These are phyloP conservation scores for Conticribra weissflogii DNA, from an alignment of 108 stramenopile species.

Conservation along the genomic window DNA sequence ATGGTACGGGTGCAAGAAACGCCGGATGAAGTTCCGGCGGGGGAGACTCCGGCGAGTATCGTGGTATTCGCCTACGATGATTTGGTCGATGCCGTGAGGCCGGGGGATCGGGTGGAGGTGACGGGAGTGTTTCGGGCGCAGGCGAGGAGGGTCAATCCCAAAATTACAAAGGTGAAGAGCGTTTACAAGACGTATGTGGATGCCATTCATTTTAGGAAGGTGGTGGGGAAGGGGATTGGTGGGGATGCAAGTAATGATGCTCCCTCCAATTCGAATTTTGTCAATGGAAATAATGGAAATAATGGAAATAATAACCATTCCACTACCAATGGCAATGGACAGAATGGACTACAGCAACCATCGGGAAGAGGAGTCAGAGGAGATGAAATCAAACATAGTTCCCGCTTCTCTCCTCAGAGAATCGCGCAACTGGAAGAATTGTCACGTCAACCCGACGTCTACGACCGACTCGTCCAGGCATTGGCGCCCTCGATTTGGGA, in stretches of 20 bases:
- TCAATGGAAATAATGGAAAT: slow-evolving; percentile 28
- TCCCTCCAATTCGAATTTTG: slow-evolving; percentile 26
- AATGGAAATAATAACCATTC: slow-evolving; percentile 15
- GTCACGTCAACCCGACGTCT: slow-evolving; percentile 77
- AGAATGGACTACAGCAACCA: slow-evolving; percentile 15
- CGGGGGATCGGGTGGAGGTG: slow-evolving; percentile 97
- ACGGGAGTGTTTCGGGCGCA: slow-evolving; percentile 97
- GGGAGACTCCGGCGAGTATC: slow-evolving; percentile 96
- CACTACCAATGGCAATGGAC: slow-evolving; percentile 10
- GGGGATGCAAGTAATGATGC: slow-evolving; percentile 34
- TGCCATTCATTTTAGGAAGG: slow-evolving; percentile 92
- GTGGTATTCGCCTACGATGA: slow-evolving; percentile 97
- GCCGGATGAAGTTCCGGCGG: slow-evolving; percentile 97
- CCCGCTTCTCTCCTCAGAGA: slow-evolving; percentile 59
- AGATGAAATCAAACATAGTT: slow-evolving; percentile 44
- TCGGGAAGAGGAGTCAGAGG: slow-evolving; percentile 26
- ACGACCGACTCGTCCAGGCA: slow-evolving; percentile 79
- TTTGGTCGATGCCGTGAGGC: slow-evolving; percentile 94
- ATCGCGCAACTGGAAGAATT: slow-evolving; percentile 75
- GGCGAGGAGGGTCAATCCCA: slow-evolving; percentile 89
- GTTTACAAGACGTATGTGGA: slow-evolving; percentile 99
- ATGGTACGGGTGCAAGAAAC: slow-evolving; percentile 97
- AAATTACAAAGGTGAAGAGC: slow-evolving; percentile 83
- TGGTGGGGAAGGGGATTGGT: slow-evolving; percentile 45
- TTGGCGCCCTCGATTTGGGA: slow-evolving; percentile 99